These are phyloP conservation scores for Asterionellopsis glacialis DNA, from an alignment of 108 stramenopile species.

Conservation along the genomic window DNA sequence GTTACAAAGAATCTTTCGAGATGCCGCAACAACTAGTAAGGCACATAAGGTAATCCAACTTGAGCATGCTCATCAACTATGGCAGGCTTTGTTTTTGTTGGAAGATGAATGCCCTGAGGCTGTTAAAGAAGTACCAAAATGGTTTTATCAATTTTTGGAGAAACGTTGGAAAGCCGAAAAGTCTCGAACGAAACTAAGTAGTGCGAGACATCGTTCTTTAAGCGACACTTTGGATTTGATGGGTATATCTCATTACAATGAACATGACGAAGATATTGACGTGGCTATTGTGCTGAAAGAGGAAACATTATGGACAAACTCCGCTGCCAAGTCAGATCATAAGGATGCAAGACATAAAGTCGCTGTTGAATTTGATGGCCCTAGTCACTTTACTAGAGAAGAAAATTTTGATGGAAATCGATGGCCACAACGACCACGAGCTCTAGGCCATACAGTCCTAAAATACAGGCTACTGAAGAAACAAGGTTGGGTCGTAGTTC, in stretches of 20 bases:
- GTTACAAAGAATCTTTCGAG: conserved; percentile 51
- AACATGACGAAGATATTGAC: conserved; percentile 89
- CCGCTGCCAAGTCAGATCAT: conserved; percentile 28
- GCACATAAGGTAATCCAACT: conserved; percentile 53
- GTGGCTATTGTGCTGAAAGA: conserved; percentile 77
- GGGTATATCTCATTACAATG: conserved; percentile 77
- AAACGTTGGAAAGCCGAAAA: conserved; percentile 73
- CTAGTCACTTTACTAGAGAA: conserved; percentile 75
- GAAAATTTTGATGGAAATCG: conserved; percentile 7
- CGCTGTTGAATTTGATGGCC: conserved; percentile 89
- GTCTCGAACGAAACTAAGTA: conserved; percentile 62
- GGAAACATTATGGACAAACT: conserved; percentile 63
- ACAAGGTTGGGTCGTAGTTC: conserved; percentile 81
- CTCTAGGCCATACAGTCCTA: conserved; percentile 78
- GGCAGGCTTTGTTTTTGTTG: conserved; percentile 74
- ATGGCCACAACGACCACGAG: conserved; percentile 36
- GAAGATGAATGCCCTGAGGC: conserved; percentile 61
- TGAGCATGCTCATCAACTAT: conserved; percentile 87
- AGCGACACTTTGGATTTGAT: conserved; percentile 68
- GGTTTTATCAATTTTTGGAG: conserved; percentile 57
- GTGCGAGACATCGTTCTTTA: conserved; percentile 69
- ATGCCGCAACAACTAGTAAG: conserved; percentile 35
- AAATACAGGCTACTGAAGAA: conserved; percentile 81
- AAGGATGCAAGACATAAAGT: conserved; percentile 19
- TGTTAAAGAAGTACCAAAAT: conserved; percentile 41